phyloP scores from a whole-genome alignment of 2,329 filamentous ascomycete species.

The Parafenestella ontariensis region DNA sequence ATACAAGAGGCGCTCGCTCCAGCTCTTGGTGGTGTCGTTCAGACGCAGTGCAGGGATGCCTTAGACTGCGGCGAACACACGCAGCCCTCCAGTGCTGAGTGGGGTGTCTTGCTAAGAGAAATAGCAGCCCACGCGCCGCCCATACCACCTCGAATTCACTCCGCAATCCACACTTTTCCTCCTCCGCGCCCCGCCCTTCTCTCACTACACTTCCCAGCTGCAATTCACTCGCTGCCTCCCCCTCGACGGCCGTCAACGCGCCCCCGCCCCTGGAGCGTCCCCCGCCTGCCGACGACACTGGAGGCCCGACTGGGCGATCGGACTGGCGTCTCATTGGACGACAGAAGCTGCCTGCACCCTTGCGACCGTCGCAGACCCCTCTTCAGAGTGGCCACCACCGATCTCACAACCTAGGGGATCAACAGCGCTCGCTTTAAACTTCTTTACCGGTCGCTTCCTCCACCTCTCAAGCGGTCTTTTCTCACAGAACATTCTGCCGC shows the following conservation, averaged over 20 bases:
- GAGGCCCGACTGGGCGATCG: background rate
- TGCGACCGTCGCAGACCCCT: constrained; percentile 15
- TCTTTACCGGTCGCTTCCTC: constrained; percentile 9
- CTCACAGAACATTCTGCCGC: background rate
- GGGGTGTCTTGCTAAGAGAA: constrained; percentile 35
- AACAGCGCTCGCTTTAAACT: constrained; percentile 8
- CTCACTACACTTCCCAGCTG: constrained; percentile 4
- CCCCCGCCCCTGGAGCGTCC: constrained; percentile 11
- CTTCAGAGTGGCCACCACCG: constrained; percentile 15
- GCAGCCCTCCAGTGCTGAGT: constrained; percentile 26
- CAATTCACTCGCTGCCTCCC: constrained; percentile 7
- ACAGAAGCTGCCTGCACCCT: constrained; percentile 12
- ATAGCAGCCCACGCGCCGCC: constrained; percentile 28
- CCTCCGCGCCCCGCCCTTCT: constrained; percentile 21
- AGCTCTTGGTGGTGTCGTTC: constrained; percentile 28
- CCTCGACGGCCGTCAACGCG: constrained; percentile 5
- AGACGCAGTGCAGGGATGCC: constrained; percentile 29
- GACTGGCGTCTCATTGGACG: constrained; percentile 10
- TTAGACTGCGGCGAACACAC: constrained; percentile 28
- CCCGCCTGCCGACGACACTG: constrained; percentile 17
- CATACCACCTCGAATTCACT: constrained; percentile 23
- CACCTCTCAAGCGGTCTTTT: constrained; percentile 1
- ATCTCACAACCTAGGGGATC: constrained; percentile 5
- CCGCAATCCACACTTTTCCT: constrained; percentile 21
- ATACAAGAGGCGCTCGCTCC: constrained; percentile 26